Base-by-base conservation (phyloP, 805 yeast species). In the Lipomyces spencermartinsiae region DNA sequence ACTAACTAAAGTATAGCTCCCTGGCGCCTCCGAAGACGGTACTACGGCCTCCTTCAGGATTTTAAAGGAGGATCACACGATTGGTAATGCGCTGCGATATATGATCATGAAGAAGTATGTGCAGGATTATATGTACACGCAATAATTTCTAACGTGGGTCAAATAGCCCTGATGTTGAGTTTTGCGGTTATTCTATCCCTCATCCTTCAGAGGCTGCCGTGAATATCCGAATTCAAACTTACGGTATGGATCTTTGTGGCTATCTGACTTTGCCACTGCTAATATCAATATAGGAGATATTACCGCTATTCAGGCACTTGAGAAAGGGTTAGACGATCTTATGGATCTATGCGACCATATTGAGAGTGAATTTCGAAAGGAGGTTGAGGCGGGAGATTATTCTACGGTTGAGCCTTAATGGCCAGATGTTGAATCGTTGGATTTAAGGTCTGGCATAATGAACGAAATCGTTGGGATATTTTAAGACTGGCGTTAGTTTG, bases 141-240 rank as follows among this genome's bases (percentile, higher is more conserved):
- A 29, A 7, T 4, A 33, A 31, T 56, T 62, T 29, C 54, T 33
- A 34, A 35, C 22, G 12, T 39, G n/a, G 51, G 10, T 58, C 53
- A 49, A 49, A 29, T 43, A 78, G 81, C 76, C 97, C 98, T 51
- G 97, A 93, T 73, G 99, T 95, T 33, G 99, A 95, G 77, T 95
- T 95, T 79, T 94, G 98, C 77, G 99, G 99, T 65, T 95, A 95
- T 81, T 92, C 98, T 57, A 95, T 95, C 73, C 99, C 99, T 10
- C 99, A 95, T 80, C 99, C 99, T 22, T 91, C 97, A 46, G 99
- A 95, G 80, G 84, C 92, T 69, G 89, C 90, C 73, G 82, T 95
- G 80, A 92, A 95, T 80, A 78, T 95, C 66, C 87, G 99, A 81
- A 92, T 95, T 71, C 99, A 95, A 81, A 95, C 99, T 0, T 93